Base-by-base conservation (phyloP, 306 rosid species). In the Nissolia schottii region DNA sequence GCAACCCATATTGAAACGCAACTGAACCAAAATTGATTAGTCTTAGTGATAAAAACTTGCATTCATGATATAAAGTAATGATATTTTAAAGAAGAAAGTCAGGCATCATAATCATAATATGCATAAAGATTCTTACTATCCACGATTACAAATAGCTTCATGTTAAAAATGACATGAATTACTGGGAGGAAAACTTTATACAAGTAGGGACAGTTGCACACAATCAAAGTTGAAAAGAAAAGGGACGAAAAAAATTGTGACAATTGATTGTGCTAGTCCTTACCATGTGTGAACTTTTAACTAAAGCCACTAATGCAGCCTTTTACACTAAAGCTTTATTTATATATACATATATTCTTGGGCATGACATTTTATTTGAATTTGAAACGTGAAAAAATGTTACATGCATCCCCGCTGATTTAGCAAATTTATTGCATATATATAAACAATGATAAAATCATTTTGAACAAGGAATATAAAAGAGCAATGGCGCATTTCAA, bases 81-180 rank as follows among this genome's bases (percentile, higher is more conserved):
- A 37, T 6, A 69, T 7, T 34, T 12, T 16, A 46, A 16, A 67
- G 23, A 66, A 58, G 3, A 15, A 32, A 58, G 41, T 32, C 43
- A 57, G 58, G 46, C 34, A 41, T 48, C 41, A 56, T 16, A 57
- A 25, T 25, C 16, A 38, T n/a, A n/a, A n/a, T n/a, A n/a, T n/a
- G n/a, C n/a, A n/a, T n/a, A n/a, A 29, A 59, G 37, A 59, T 29
- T 72, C 59, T 59, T 31, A 72, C 77, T 19, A 19, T 45, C 49
- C n/a, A 56, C n/a, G n/a, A n/a, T n/a, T n/a, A n/a, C n/a, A 15
- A 57, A 71, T 71, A 23, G 19, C 40, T 79, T 63, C 56, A 53
- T 34, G 74, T n/a, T n/a, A n/a, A 23, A 40, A 54, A 43, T 16
- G 67, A 70, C 37, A 68, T 16, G 19, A 69, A n/a, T n/a, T n/a